phyloP scores from a whole-genome alignment of 768 basidiomycete genomes.

The Kwoniella botswanensis region DNA sequence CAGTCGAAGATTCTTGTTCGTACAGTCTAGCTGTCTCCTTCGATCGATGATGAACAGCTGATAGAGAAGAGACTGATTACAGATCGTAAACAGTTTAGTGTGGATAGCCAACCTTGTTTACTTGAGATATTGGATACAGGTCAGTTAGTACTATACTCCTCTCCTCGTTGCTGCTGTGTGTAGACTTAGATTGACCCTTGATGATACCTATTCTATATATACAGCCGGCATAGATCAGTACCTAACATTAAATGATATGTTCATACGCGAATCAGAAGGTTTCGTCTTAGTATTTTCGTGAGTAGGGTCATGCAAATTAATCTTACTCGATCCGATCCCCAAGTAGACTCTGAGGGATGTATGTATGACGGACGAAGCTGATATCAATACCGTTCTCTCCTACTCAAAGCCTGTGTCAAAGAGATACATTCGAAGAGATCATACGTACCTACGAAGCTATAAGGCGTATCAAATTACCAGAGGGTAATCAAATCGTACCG shows the following conservation, averaged over 20 bases:
- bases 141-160: conserved; percentile 4
- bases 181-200: no score
- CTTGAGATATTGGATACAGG: conserved; percentile 42
- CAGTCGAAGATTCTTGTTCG: conserved; percentile 48
- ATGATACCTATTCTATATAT: no score
- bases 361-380: neutral
- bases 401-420: conserved; percentile 71
- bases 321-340: neutral
- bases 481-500: conserved; percentile 65
- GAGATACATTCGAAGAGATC: conserved; percentile 78
- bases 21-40: neutral
- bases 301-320: conserved; percentile 10
- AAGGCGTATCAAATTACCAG: conserved; percentile 72
- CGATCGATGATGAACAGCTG: neutral
- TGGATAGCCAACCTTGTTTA: conserved; percentile 35
- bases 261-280: conserved; percentile 43
- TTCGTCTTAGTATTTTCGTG: conserved; percentile 63
- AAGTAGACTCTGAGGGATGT: neutral
- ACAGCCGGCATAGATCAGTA: conserved; percentile 43
- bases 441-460: conserved; percentile 81
- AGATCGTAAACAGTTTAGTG: conserved; percentile 41
- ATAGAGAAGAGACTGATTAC: neutral
- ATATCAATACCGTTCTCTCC: neutral
- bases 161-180: neutral
- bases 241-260: conserved; percentile 34